These are phyloP conservation scores for Talaromyces sp. DNA, from an alignment of 2,329 filamentous ascomycete genomes.

Conservation along the genomic window DNA sequence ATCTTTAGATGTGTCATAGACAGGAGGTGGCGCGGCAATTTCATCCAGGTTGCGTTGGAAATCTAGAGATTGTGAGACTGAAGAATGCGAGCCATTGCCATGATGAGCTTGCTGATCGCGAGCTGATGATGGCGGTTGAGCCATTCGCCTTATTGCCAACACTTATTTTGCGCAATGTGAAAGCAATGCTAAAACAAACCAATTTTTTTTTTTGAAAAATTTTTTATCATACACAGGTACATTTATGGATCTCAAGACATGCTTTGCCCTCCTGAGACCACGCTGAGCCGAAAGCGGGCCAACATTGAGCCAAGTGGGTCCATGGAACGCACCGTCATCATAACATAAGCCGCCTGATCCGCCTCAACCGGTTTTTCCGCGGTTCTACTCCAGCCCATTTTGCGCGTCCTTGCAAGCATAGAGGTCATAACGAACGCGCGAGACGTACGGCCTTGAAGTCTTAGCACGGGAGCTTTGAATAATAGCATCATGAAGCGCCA, in stretches of 20 bases:
- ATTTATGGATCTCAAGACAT: too few relatives aligned
- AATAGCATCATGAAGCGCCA: constrained; percentile 14
- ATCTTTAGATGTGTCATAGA: background rate
- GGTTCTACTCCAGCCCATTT: background rate
- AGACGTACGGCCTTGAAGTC: background rate
- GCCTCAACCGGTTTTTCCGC: background rate
- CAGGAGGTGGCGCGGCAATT: background rate
- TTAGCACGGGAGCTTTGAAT: background rate
- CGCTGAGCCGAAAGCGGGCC: too few relatives aligned
- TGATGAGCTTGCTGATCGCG: background rate
- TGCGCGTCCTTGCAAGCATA: background rate
- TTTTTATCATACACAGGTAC: too few relatives aligned
- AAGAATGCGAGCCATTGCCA: too few relatives aligned
- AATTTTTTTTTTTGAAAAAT: too few relatives aligned
- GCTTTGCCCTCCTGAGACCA: too few relatives aligned
- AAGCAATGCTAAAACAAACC: too few relatives aligned
- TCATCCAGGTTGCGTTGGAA: background rate
- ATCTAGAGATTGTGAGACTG: background rate
- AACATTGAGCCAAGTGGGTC: background rate
- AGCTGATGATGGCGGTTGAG: background rate
- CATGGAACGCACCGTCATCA: background rate
- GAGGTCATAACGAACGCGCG: too few relatives aligned
- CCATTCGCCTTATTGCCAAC: background rate
- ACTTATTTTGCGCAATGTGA: too few relatives aligned
- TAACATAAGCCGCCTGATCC: background rate